Evolutionary conservation across 2,329 filamentous ascomycete species (phyloP), one percentile per base, ranked within the genome.

Genomic region (Aspergillus sp.): DNA sequence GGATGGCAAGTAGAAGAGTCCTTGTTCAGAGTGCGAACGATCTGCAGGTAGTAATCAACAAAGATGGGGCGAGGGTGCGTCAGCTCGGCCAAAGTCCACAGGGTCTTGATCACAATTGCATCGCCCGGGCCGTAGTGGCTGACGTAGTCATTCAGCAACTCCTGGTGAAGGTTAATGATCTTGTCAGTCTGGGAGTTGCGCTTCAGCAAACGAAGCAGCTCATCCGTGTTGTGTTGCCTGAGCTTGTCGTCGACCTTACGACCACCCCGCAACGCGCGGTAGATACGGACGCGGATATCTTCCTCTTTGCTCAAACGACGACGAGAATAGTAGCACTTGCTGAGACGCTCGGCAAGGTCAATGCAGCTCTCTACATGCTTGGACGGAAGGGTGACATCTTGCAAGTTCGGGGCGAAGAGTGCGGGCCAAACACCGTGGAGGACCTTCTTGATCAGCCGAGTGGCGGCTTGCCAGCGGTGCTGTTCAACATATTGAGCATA

Each of bases 381-480:
- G 1, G 71, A 66, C 0, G 81, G 78, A 30, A 82, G 71, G 1
- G 72, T 71, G 1, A 84, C 78, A 59, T 82, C 77, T 50, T 80
- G 68, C 58, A 81, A 70, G 0, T 77, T 80, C 23, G 73, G 70
- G 10, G 78, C 74, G 50, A 83, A 77, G 59, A 84, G 74, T 0
- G 77, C 76, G 2, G 77, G 73, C 81, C 82, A 84, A 3, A 80
- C 76, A 11, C 75, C 73, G 49, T 77, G 74, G 32, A 84, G 69
- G 15, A 82, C 78, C 21, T 72, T 72, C 58, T 81, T 79, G 44
- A 83, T 75, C 25, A 82, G 70, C 1, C 71, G 73, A 21, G 79
- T 78, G 3, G 82, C 80, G 59, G 83, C 78, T 6, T 75, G 74
- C 72, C 78, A 84, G 38, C 81, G 76, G 60, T 76, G 77, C 68